A percentile compares a stretch with the other conserved stretches of the same genome.
phyloP scores from a whole-genome alignment of 1,284 basidiomycete genomes.

The Anthracocystis walkeri region DNA sequence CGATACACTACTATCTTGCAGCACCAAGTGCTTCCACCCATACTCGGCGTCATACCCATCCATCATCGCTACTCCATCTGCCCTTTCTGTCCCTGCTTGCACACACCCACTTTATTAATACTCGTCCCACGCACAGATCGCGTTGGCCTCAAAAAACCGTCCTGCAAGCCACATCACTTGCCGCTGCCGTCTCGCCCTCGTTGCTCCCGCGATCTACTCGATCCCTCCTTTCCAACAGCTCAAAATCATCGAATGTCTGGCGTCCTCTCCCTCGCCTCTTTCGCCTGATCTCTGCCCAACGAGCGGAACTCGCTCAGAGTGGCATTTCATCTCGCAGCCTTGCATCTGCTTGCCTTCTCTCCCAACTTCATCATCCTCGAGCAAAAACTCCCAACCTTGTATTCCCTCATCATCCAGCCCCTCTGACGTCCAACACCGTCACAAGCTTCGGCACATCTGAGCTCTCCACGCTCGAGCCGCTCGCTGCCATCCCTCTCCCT shows the following conservation, averaged over 20 bases:
- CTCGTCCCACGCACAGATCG: conserved; percentile 10
- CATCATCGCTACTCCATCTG: neutral
- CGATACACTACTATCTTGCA: neutral
- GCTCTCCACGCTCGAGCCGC: conserved; percentile 2
- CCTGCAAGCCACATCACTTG: neutral
- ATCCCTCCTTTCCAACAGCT: neutral
- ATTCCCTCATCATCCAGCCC: neutral
- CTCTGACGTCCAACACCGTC: neutral
- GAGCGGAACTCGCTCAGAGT: conserved; percentile 18
- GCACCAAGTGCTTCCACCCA: neutral
- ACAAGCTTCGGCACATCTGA: neutral
- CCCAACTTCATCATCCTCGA: neutral
- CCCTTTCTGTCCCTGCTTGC: neutral
- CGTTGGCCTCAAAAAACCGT: neutral
- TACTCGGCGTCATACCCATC: neutral
- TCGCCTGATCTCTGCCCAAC: conserved; percentile 4
- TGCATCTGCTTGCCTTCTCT: neutral
- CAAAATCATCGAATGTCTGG: conserved; percentile 14
- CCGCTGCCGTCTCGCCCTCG: neutral
- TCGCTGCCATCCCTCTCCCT: neutral
- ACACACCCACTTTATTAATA: conserved; percentile 7
- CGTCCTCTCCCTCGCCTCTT: neutral
- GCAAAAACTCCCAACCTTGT: neutral
- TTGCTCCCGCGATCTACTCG: no score
- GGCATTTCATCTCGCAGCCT: conserved; percentile 4